A percentile compares a stretch with the other conserved stretches of the same genome.
These are phyloP conservation scores for Ceratocystis papillata DNA, from an alignment of 2,329 filamentous ascomycete genomes.

Conservation along the genomic window DNA sequence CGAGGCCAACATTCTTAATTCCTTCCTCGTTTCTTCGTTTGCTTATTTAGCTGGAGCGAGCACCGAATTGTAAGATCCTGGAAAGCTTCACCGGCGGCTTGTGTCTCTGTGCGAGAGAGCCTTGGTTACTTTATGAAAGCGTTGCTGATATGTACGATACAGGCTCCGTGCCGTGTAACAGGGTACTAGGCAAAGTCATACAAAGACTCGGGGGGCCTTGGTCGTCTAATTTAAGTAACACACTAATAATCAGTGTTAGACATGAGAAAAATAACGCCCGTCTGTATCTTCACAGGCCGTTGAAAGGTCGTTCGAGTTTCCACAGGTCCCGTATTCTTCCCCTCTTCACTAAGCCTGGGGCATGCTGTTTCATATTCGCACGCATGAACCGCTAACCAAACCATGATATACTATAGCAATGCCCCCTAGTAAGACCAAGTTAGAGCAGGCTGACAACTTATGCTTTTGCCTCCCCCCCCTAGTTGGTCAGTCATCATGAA, in stretches of 20 bases:
- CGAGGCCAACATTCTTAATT: conserved; percentile 4
- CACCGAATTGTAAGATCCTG: no score
- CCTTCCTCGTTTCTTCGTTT: not conserved
- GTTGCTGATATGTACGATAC: no score
- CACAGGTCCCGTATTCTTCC: not conserved
- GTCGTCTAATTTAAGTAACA: conserved; percentile 8
- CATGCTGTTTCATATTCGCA: conserved; percentile 8
- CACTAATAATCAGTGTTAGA: not conserved
- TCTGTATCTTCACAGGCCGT: not conserved
- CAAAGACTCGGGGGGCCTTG: not conserved
- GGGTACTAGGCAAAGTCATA: not conserved
- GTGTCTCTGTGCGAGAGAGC: not conserved
- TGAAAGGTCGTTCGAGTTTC: not conserved
- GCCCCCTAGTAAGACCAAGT: not conserved
- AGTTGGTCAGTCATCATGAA: not conserved
- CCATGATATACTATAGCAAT: not conserved
- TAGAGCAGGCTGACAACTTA: not conserved
- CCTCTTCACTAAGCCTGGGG: not conserved
- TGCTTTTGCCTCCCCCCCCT: not conserved
- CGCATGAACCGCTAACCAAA: not conserved
- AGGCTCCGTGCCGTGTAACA: not conserved
- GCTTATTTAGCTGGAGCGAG: not conserved
- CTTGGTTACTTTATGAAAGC: no score
- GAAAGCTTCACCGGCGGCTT: not conserved
- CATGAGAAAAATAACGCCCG: not conserved